phyloP scores from a whole-genome alignment of 192 early-diverging fungal species.

The Entomortierella chlamydospora region DNA sequence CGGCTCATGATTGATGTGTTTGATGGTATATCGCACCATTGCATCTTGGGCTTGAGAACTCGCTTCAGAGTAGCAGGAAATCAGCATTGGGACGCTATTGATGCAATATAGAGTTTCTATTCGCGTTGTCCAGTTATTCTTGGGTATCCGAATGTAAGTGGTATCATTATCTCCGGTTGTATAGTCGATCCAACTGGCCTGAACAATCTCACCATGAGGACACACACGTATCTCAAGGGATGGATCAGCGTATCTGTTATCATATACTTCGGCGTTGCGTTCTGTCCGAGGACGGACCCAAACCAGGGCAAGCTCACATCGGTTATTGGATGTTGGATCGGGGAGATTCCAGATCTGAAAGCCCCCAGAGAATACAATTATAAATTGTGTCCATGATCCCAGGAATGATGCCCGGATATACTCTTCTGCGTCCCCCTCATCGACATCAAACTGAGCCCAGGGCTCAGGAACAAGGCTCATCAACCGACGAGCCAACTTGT shows the following conservation, averaged over 20 bases:
- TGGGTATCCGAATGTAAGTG: conserved; percentile 5
- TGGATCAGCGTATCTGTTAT: not conserved
- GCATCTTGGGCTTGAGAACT: conserved; percentile 4
- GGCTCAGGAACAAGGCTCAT: conserved; percentile 16
- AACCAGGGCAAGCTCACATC: not conserved
- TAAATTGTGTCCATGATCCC: conserved; percentile 4
- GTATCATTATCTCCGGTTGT: not conserved
- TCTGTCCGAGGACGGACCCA: not conserved
- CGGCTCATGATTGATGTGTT: conserved; percentile 9
- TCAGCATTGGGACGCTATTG: conserved; percentile 9
- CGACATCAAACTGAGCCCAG: conserved; percentile 4
- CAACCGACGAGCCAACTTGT: not conserved
- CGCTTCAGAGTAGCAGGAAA: conserved; percentile 7
- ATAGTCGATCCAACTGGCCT: not conserved
- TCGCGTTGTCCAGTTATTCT: conserved; percentile 3
- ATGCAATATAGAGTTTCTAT: conserved; percentile 15
- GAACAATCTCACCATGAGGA: conserved; percentile 5
- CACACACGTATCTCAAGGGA: conserved; percentile 3
- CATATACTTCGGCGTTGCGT: not conserved
- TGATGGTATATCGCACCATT: conserved; percentile 11
- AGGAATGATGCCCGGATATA: conserved; percentile 17
- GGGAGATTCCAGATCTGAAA: conserved; percentile 22
- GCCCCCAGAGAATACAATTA: not conserved
- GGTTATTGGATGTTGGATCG: not conserved
- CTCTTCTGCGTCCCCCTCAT: conserved; percentile 5